These are phyloP conservation scores for Mychonastes homosphaera DNA, from an alignment of 139 green algal species.

Conservation along the genomic window DNA sequence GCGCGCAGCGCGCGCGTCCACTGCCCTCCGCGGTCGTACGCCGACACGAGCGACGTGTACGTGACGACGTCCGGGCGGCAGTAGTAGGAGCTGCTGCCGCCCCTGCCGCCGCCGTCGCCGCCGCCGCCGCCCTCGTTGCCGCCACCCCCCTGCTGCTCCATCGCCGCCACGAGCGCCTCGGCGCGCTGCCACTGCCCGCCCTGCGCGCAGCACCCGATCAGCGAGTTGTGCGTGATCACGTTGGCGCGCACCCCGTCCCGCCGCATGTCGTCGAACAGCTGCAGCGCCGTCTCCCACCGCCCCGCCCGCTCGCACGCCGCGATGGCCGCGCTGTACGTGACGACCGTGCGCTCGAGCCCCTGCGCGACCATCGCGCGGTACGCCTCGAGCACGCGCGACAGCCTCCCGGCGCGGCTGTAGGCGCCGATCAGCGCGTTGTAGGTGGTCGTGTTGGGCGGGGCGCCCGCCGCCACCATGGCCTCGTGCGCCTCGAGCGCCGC, in stretches of 20 bases:
- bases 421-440: slow-evolving; percentile 75
- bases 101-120: too few species aligned
- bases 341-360: slow-evolving; percentile 27
- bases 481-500: slow-evolving; percentile 32
- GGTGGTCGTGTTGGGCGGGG: slow-evolving; percentile 56
- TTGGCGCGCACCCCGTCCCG: slow-evolving; percentile 40
- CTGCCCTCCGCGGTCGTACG: slow-evolving; percentile 55
- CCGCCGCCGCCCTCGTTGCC: too few species aligned
- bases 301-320: slow-evolving; percentile 36
- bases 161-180: neutral
- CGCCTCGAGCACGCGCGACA: slow-evolving; percentile 34
- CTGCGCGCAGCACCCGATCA: slow-evolving; percentile 30
- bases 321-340: slow-evolving; percentile 53
- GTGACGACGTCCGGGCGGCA: slow-evolving; percentile 69
- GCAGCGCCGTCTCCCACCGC: slow-evolving; percentile 46
- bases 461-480: slow-evolving; percentile 41
- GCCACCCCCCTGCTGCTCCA: neutral
- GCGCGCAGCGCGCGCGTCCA: slow-evolving; percentile 39
- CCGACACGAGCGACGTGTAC: slow-evolving; percentile 64
- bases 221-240: slow-evolving; percentile 38
- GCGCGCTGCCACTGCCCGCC: neutral
- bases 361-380: slow-evolving; percentile 39
- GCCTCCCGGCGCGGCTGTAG: slow-evolving; percentile 41
- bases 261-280: slow-evolving; percentile 56
- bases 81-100: too few species aligned